Percentiles rank a stretch among this genome's conserved stretches.
Evolutionary conservation across 108 stramenopile genomes (phyloP).

Genomic region (Discostella pseudostelligera): DNA sequence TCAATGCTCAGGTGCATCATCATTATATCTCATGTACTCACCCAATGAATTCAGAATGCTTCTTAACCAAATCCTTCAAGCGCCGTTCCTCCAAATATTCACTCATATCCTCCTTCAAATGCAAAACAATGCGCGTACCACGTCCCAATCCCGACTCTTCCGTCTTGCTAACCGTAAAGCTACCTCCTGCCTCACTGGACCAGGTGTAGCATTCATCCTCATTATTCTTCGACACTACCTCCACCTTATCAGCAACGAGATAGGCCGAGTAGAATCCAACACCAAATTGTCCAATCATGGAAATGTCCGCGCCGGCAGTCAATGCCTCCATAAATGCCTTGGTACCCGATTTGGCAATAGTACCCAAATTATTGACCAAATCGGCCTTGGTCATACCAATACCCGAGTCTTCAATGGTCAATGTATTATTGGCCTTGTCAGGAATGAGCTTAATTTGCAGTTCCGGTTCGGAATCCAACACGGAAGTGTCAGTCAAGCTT

Average conservation of each 20-base stretch:
- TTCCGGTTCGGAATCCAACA: conserved; percentile 93
- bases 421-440: conserved; percentile 99
- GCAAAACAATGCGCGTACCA: conserved; percentile 98
- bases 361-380: conserved; percentile 98
- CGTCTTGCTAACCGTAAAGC: conserved; percentile 90
- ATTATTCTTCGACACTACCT: conserved; percentile 97
- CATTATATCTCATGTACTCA: not conserved
- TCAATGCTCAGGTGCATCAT: not conserved
- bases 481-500: conserved; percentile 92
- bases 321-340: conserved; percentile 99
- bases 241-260: conserved; percentile 98
- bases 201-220: conserved; percentile 93
- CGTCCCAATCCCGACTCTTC: conserved; percentile 84
- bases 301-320: conserved; percentile 98
- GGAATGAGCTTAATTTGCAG: conserved; percentile 98
- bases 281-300: conserved; percentile 99
- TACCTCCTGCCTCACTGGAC: conserved; percentile 97
- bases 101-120: conserved; percentile 99
- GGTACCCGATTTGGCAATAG: conserved; percentile 99
- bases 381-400: conserved; percentile 99
- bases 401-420: conserved; percentile 98
- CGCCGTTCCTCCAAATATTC: conserved; percentile 99
- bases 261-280: conserved; percentile 99
- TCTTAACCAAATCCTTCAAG: conserved; percentile 99
- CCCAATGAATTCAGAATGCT: conserved; percentile 99